A percentile compares a stretch with the other conserved stretches of the same genome.
Evolutionary conservation across 352 stramenopile species (phyloP).

Genomic region (Phytophthora megakarya): DNA sequence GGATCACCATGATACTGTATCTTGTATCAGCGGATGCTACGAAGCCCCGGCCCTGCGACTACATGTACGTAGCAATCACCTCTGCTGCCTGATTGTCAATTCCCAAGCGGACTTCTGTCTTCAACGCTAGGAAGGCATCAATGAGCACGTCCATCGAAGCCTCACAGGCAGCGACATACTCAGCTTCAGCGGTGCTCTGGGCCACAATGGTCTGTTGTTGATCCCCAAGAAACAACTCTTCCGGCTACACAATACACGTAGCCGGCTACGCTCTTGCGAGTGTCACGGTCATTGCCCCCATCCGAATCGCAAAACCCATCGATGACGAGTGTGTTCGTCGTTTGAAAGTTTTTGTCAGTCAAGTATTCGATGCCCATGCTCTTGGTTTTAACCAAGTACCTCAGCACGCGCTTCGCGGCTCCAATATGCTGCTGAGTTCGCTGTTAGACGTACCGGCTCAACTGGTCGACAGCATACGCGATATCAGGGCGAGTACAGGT

Average conservation of each 20-base stretch:
- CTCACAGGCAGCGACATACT: constrained; percentile 25
- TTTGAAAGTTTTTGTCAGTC: neutral
- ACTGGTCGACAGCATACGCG: constrained; percentile 28
- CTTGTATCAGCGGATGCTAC: too few species aligned
- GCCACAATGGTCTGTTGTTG: constrained; percentile 24
- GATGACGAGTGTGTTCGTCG: neutral
- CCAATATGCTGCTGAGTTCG: constrained; percentile 17
- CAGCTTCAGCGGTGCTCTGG: constrained; percentile 21
- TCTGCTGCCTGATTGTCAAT: constrained; percentile 29
- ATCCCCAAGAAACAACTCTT: constrained; percentile 10
- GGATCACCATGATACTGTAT: too few species aligned
- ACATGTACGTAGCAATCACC: constrained; percentile 22
- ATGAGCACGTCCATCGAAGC: constrained; percentile 7
- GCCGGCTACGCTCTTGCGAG: constrained; percentile 10
- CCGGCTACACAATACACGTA: constrained; percentile 11
- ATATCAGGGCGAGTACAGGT: constrained; percentile 32
- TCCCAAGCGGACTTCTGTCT: neutral
- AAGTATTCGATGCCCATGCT: neutral
- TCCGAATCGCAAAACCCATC: constrained; percentile 17
- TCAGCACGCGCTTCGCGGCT: neutral
- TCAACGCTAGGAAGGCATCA: constrained; percentile 11
- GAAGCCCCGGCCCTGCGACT: too few species aligned
- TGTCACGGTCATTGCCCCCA: constrained; percentile 17
- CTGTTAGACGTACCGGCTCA: constrained; percentile 28
- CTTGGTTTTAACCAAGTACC: constrained; percentile 2